Evolutionary conservation across 2,329 filamentous ascomycete genomes (phyloP).

Genomic region (Botrytis pseudocinerea): DNA sequence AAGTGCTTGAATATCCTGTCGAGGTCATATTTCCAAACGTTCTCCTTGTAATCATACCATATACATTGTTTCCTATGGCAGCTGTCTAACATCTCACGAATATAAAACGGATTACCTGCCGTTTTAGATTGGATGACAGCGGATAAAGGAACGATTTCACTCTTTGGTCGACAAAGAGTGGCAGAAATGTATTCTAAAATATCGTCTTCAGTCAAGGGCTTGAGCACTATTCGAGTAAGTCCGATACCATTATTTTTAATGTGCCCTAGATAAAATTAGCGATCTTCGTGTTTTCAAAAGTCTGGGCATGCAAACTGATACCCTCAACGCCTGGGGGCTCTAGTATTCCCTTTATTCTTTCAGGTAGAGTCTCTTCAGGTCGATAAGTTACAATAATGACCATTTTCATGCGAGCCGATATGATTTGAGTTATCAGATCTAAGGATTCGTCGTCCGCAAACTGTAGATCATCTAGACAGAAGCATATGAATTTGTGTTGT

Average conservation of each 20-base stretch:
- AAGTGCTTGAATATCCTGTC: constrained; percentile 87
- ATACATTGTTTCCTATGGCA: constrained; percentile 86
- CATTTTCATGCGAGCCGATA: constrained; percentile 76
- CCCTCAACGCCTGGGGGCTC: constrained; percentile 56
- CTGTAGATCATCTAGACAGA: constrained; percentile 77
- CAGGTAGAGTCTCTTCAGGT: constrained; percentile 62
- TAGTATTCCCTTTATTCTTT: constrained; percentile 56
- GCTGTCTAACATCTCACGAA: constrained; percentile 84
- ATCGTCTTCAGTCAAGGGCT: constrained; percentile 74
- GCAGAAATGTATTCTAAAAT: constrained; percentile 79
- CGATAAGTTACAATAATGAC: constrained; percentile 70
- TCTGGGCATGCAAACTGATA: constrained; percentile 41
- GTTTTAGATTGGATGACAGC: constrained; percentile 76
- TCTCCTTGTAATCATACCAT: constrained; percentile 85
- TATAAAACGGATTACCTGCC: constrained; percentile 81
- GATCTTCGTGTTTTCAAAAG: constrained; percentile 16
- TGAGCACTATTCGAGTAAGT: constrained; percentile 70
- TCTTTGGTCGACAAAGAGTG: constrained; percentile 72
- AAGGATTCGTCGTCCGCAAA: constrained; percentile 87
- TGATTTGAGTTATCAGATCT: constrained; percentile 79
- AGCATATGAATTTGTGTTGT: constrained; percentile 81
- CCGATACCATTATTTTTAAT: constrained; percentile 50
- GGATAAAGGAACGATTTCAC: constrained; percentile 74
- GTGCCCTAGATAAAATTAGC: constrained; percentile 37
- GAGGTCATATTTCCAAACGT: constrained; percentile 80